These are phyloP conservation scores for Terfezia boudieri DNA, from an alignment of 495 filamentous ascomycete genomes.

Conservation along the genomic window DNA sequence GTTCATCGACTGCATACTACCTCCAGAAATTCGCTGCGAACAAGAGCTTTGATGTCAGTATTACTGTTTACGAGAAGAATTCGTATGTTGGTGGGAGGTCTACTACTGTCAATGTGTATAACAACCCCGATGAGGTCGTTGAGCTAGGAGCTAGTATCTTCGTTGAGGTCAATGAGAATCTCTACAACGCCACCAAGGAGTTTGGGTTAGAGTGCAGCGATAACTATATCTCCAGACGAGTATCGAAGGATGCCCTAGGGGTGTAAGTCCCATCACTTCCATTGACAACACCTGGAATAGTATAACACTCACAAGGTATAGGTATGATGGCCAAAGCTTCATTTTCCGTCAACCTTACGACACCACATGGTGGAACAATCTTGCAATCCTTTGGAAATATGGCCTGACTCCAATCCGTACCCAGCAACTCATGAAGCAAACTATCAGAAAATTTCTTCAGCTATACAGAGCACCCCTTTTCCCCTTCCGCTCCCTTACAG, in stretches of 20 bases:
- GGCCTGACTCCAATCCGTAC: slow-evolving; percentile 56
- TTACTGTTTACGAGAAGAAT: slow-evolving; percentile 74
- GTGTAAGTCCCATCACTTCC: slow-evolving; percentile 16
- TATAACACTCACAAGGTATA: slow-evolving; percentile 14
- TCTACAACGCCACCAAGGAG: slow-evolving; percentile 47
- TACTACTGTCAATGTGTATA: slow-evolving; percentile 66
- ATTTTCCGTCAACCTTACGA: slow-evolving; percentile 36
- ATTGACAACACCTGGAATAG: too few species aligned
- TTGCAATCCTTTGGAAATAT: slow-evolving; percentile 66
- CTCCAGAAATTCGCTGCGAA: slow-evolving; percentile 43
- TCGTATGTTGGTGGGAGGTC: slow-evolving; percentile 67
- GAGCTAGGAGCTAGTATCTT: slow-evolving; percentile 90
- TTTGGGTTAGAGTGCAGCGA: slow-evolving; percentile 37
- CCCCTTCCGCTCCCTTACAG: slow-evolving; percentile 55
- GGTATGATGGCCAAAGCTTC: slow-evolving; percentile 67
- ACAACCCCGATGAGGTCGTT: slow-evolving; percentile 43
- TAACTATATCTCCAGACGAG: slow-evolving; percentile 15
- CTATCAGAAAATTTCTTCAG: slow-evolving; percentile 49
- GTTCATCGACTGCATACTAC: slow-evolving; percentile 69
- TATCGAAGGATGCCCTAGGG: slow-evolving; percentile 23
- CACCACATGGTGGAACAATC: slow-evolving; percentile 54
- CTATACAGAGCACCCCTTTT: slow-evolving; percentile 68
- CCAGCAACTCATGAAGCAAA: slow-evolving; percentile 45
- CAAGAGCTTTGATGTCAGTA: slow-evolving; percentile 34
- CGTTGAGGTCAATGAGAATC: slow-evolving; percentile 62